Percentiles rank a stretch among this genome's conserved stretches.
These are phyloP conservation scores for Dioscorea alata DNA, from an alignment of 106 monocot species.

Conservation along the genomic window DNA sequence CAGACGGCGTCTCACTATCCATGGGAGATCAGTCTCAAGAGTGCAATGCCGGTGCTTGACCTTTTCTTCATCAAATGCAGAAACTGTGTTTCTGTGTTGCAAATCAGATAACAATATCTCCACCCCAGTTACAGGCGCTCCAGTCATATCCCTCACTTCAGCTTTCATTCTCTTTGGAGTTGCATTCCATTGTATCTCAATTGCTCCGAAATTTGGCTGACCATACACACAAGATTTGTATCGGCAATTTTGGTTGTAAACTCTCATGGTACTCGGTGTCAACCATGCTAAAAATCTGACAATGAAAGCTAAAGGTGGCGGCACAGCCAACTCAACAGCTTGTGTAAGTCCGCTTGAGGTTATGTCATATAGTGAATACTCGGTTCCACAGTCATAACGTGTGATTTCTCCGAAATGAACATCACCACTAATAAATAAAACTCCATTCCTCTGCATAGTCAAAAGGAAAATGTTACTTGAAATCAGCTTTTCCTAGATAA, in stretches of 20 bases:
- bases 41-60: conserved; percentile 38
- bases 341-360: conserved; percentile 92
- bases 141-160: conserved; percentile 48
- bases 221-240: conserved; percentile 75
- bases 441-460: conserved; percentile 58
- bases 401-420: conserved; percentile 85
- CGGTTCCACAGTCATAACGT: conserved; percentile 63
- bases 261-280: conserved; percentile 64
- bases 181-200: conserved; percentile 71
- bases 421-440: conserved; percentile 84
- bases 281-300: conserved; percentile 47
- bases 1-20: conserved; percentile 37
- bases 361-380: conserved; percentile 77
- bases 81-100: conserved; percentile 13
- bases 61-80: conserved; percentile 3
- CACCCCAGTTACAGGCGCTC: conserved; percentile 38
- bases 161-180: conserved; percentile 52
- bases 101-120: conserved; percentile 53
- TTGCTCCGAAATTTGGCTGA: conserved; percentile 82
- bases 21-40: conserved; percentile 60
- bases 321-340: conserved; percentile 52
- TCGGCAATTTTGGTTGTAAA: conserved; percentile 43
- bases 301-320: conserved; percentile 28
- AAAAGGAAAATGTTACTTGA: background rate
- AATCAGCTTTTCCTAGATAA: too few species aligned